Evolutionary conservation across 2,329 filamentous ascomycete genomes (phyloP).

Genomic region (Magnaporthales sp.): DNA sequence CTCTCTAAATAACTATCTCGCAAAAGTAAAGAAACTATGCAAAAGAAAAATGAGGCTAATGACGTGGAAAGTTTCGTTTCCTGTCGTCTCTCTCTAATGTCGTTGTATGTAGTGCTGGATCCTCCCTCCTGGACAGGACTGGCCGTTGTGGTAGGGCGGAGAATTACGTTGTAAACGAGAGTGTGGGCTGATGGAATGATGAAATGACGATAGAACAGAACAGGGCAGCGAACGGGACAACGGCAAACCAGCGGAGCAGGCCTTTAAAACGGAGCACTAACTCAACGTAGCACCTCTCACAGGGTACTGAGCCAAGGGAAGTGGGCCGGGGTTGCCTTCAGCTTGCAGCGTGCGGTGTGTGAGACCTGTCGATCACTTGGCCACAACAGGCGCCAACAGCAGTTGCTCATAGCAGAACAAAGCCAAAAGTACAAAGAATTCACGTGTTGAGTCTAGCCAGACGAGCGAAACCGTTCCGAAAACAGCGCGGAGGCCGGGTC

Average conservation of each 20-base stretch:
- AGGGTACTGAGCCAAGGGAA: neutral
- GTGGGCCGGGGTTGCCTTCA: neutral
- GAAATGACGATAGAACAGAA: neutral
- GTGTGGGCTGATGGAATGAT: neutral
- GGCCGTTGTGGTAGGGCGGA: neutral
- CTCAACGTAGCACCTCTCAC: neutral
- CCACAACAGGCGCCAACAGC: conserved; percentile 1
- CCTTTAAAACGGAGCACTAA: neutral
- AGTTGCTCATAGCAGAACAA: neutral
- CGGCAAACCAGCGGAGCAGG: neutral
- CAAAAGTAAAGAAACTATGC: neutral
- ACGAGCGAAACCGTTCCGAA: neutral
- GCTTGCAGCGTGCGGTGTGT: neutral
- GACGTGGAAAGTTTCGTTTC: neutral
- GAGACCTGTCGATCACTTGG: neutral
- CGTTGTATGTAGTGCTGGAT: neutral
- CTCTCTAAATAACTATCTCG: neutral
- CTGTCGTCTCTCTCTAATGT: neutral
- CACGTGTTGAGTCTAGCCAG: neutral
- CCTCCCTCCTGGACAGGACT: neutral
- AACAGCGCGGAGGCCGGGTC: neutral
- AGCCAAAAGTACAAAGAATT: neutral
- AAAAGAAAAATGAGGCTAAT: neutral
- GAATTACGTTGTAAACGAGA: neutral
- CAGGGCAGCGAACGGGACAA: neutral